Evolutionary conservation across 805 yeast genomes (phyloP).

Genomic region (Candida verbasci): DNA sequence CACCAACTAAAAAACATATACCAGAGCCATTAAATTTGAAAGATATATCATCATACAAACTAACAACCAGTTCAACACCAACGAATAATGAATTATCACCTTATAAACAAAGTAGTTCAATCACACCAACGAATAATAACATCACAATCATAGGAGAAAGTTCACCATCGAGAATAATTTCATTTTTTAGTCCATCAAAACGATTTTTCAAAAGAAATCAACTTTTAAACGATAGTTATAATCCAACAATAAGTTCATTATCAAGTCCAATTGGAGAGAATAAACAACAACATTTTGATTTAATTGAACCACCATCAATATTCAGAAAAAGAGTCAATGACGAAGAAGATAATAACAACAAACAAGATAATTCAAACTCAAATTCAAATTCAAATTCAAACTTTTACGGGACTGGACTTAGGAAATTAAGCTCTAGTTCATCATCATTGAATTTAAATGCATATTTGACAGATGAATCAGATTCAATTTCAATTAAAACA

Average conservation of each 20-base stretch:
- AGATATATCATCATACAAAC: neutral
- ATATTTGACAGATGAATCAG: slow-evolving; percentile 33
- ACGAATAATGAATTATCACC: too few relatives aligned
- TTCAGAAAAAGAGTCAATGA: slow-evolving; percentile 11
- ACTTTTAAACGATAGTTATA: neutral
- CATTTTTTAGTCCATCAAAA: slow-evolving; percentile 35
- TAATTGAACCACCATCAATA: slow-evolving; percentile 36
- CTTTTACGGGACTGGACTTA: slow-evolving; percentile 16
- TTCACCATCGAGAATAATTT: slow-evolving; percentile 23
- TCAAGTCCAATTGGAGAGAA: slow-evolving; percentile 11
- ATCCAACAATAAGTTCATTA: slow-evolving; percentile 31
- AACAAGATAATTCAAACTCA: slow-evolving; percentile 1
- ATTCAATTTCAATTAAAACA: neutral
- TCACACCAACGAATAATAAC: slow-evolving; percentile 23
- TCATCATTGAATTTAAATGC: slow-evolving; percentile 40
- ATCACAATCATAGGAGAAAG: slow-evolving; percentile 35
- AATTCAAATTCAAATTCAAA: slow-evolving; percentile 6
- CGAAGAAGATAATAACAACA: neutral
- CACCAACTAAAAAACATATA: slow-evolving; percentile 1
- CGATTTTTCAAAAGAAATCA: slow-evolving; percentile 29
- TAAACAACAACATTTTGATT: slow-evolving; percentile 16
- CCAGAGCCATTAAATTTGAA: slow-evolving; percentile 9
- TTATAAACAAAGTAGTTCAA: slow-evolving; percentile 14
- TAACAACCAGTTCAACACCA: neutral
- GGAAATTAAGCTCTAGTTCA: slow-evolving; percentile 35